phyloP scores from a whole-genome alignment of 2,329 filamentous ascomycete species.

The Hypoxylon sp. region DNA sequence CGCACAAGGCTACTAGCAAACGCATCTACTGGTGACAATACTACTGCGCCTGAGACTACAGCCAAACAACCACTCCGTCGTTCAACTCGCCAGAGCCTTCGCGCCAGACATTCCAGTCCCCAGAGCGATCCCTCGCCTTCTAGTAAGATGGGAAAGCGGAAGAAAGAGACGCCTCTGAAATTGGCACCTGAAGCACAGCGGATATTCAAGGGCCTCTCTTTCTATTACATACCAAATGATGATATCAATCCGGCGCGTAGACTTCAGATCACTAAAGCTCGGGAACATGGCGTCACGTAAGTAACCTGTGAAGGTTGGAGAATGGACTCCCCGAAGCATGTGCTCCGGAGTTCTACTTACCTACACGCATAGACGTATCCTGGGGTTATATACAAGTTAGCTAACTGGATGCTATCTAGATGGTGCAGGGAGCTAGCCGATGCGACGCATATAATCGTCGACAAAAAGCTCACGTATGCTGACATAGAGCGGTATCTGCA shows the following conservation, averaged over 20 bases:
- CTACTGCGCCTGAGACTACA: slow-evolving; percentile 44
- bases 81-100: slow-evolving; percentile 19
- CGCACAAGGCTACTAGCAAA: slow-evolving; percentile 5
- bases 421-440: slow-evolving; percentile 73
- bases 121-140: slow-evolving; percentile 43
- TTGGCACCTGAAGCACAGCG: slow-evolving; percentile 66
- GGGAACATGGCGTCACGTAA: slow-evolving; percentile 77
- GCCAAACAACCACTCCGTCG: slow-evolving; percentile 30
- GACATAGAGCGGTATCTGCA: slow-evolving; percentile 73
- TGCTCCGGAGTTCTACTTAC: neutral
- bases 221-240: slow-evolving; percentile 87
- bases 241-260: slow-evolving; percentile 77
- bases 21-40: slow-evolving; percentile 16
- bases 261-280: slow-evolving; percentile 80
- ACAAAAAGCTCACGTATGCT: slow-evolving; percentile 74
- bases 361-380: neutral
- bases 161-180: slow-evolving; percentile 59
- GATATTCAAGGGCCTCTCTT: slow-evolving; percentile 72
- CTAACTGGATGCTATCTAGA: slow-evolving; percentile 30
- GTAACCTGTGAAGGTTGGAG: neutral
- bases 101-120: slow-evolving; percentile 42
- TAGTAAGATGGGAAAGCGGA: slow-evolving; percentile 61
- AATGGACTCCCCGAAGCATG: neutral
- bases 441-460: slow-evolving; percentile 86
- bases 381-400: neutral